Base-by-base conservation (phyloP, 1,139 yeast species). In the Candida tropicalis region DNA sequence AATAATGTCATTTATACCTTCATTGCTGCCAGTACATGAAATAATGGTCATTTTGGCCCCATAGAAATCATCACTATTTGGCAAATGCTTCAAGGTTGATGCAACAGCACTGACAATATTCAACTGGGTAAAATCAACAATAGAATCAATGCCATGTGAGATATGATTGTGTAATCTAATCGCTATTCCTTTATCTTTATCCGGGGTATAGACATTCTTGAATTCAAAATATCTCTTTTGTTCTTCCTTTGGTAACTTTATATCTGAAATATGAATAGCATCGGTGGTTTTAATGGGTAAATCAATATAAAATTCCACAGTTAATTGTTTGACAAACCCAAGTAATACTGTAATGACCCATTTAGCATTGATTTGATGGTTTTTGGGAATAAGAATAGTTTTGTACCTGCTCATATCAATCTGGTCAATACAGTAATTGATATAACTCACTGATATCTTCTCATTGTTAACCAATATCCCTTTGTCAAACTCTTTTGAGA, bases 101-200 rank as follows among this genome's bases (percentile, higher is more conserved):
- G 90, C 84, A 12, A 84, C 65, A 1, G 84, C 70, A 48, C 88
- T 79, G 11, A 84, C 82, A 42, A 86, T 65, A 52, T 81, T 82
- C 47, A 78, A 68, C 48, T 84, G 89, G 13, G 81, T 77, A 57
- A 76, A 85, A 16, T 62, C 68, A 8, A 65, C 59, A 15, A 58
- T 53, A 1, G 66, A 54, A 13, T 56, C 41, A 5, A 63, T 56
- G 10, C 38, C 46, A 15, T 23, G 41, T 1, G 25, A 29, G 13
- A 53, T 52, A 11, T 33, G 42, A 13, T 39, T 35, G 13, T 58
- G 59, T 12, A 54, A 42, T 33, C 58, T 58, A 15, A 73, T 41
- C 1, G 75, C 68, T 3, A 66, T 62, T 0, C 79, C 79, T 41
- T 60, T 64, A 51, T 74, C 78, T 40, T 68, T 66, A 12, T 53